phyloP scores from a whole-genome alignment of 1,139 yeast species.

The Hyphopichia wangnamkhiaoensis region DNA sequence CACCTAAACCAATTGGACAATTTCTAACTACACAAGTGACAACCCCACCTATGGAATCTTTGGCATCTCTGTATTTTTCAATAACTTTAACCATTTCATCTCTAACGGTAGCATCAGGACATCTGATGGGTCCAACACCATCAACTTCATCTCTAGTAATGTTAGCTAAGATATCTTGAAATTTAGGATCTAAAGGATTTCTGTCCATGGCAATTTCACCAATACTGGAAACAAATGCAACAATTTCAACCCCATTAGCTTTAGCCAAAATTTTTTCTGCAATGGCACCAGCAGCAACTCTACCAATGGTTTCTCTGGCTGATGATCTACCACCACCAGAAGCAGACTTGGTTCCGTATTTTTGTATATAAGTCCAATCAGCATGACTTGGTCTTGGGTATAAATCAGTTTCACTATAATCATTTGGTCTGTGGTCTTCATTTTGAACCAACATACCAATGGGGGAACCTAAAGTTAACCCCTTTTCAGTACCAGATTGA shows the following conservation, averaged over 20 bases:
- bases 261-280: constrained; percentile 86
- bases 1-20: constrained; percentile 92
- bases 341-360: constrained; percentile 90
- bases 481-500: constrained; percentile 93
- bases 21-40: constrained; percentile 97
- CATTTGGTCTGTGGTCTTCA: constrained; percentile 96
- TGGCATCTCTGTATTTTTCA: constrained; percentile 79
- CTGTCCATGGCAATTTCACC: constrained; percentile 79
- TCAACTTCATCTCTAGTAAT: constrained; percentile 90
- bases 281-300: constrained; percentile 98
- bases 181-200: constrained; percentile 63
- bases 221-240: constrained; percentile 92
- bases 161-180: constrained; percentile 65
- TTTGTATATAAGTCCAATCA: constrained; percentile 86
- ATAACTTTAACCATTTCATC: constrained; percentile 84
- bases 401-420: constrained; percentile 89
- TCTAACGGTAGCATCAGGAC: constrained; percentile 77
- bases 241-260: constrained; percentile 86
- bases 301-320: constrained; percentile 96
- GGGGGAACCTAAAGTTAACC: constrained; percentile 91
- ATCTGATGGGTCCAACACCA: constrained; percentile 84
- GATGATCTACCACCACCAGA: constrained; percentile 98
- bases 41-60: constrained; percentile 96
- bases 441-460: constrained; percentile 90
- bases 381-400: constrained; percentile 99